phyloP scores from a whole-genome alignment of 331 rosid species.

The Quercus lobata region DNA sequence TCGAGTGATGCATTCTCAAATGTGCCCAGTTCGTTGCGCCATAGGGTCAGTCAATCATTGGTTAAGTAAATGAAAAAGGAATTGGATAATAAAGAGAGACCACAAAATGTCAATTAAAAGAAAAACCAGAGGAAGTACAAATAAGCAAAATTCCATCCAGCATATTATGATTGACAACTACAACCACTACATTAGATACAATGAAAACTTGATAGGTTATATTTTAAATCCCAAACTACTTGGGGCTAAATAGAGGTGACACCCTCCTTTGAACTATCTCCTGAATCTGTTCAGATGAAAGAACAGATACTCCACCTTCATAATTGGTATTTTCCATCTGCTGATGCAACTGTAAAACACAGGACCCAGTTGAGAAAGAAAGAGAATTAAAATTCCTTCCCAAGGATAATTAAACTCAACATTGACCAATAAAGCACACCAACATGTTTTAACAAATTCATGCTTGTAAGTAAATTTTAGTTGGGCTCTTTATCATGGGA shows the following conservation, averaged over 20 bases:
- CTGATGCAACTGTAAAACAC: constrained; percentile 48
- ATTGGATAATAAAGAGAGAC: background rate
- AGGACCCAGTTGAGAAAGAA: background rate
- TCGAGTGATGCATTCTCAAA: background rate
- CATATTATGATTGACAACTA: background rate
- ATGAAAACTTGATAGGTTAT: background rate
- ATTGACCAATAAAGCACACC: background rate
- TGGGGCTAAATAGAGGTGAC: constrained; percentile 51
- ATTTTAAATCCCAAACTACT: constrained; percentile 19
- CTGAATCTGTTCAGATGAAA: constrained; percentile 53
- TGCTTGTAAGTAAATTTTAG: background rate
- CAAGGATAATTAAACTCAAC: background rate
- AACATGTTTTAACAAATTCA: background rate
- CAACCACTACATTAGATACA: background rate
- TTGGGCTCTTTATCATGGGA: background rate
- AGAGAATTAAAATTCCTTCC: background rate
- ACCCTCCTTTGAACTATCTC: constrained; percentile 64
- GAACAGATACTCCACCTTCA: constrained; percentile 48
- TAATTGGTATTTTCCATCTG: constrained; percentile 59
- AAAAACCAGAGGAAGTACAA: background rate
- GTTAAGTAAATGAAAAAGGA: background rate
- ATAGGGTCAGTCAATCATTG: background rate
- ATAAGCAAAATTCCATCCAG: background rate
- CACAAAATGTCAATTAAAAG: background rate
- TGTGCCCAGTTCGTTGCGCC: background rate